Base-by-base conservation (phyloP, 306 rosid genomes). In the Vachellia pachyceras region DNA sequence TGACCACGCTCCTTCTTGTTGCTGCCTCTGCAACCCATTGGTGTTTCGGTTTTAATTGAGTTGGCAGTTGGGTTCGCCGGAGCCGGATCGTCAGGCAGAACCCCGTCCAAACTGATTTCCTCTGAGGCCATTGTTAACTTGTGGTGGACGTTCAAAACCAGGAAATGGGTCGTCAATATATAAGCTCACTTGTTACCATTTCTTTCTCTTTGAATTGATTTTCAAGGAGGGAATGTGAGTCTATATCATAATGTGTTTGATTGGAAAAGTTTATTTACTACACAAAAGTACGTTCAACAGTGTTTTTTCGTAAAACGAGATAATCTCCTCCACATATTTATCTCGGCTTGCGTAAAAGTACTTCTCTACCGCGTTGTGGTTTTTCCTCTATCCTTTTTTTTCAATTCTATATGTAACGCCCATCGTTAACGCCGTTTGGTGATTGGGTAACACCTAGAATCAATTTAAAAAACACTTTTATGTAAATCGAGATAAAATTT, bases 1-100 rank as follows among this genome's bases (percentile, higher is more conserved):
- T 73, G 86, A 14, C 86, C 78, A 46, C 83, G 80, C 37, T 80
- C 86, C 70, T 79, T 77, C 74, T 73, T 77, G 3, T 7, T 41
- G 15, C 76, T 20, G 11, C 76, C 71, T 60, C 22, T 35, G 44
- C 69, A 33, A 14, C 42, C 42, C 15, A 9, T 10, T 12, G 10
- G 40, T 13, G 14, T 12, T 17, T 3, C 15, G 69, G 11, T 35
- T 35, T 35, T 5, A 15, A 13, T 64, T 44, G 22, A 11, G 35
- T 15, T 17, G 8, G 7, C 50, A 57, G 15, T 9, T 79, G 77
- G 72, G 66, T 20, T 20, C 25, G 13, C 58, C 13, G 15, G n/a
- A 17, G 64, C 37, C 12, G 37, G 3, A 60, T 18, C 39, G 0
- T 4, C 6, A 25, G 67, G 25, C 39, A 60, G 36, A 23, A 25